Evolutionary conservation across 768 basidiomycete genomes (phyloP).

Genomic region (Postia placenta): DNA sequence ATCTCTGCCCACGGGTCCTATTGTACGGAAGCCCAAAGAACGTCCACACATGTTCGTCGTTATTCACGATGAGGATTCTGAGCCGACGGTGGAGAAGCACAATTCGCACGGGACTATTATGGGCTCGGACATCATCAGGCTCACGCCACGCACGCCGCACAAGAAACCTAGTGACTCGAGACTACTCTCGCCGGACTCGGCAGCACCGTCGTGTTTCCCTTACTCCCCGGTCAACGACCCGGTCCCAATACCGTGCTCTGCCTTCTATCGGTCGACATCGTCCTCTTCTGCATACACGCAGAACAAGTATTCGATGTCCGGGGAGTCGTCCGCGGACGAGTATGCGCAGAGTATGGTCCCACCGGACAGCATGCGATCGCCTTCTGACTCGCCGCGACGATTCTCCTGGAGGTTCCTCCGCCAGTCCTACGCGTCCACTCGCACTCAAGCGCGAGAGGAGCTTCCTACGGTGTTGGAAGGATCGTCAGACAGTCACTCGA

Average conservation of each 20-base stretch:
- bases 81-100: neutral
- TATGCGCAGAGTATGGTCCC: neutral
- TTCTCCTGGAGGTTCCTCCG: neutral
- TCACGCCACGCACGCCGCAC: constrained; percentile 4
- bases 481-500: neutral
- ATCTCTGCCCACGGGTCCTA: neutral
- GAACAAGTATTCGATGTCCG: neutral
- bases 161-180: constrained; percentile 1
- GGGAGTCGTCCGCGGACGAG: neutral
- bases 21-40: constrained; percentile 2
- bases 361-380: neutral
- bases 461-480: constrained; percentile 10
- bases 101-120: constrained; percentile 12
- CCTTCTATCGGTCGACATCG: neutral
- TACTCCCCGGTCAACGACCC: constrained; percentile 2
- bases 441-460: constrained; percentile 11
- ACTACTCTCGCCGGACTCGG: constrained; percentile 10
- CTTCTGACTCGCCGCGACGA: neutral
- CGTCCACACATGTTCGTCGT: constrained; percentile 11
- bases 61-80: constrained; percentile 6
- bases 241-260: neutral
- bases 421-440: constrained; percentile 8
- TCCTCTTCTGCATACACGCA: neutral
- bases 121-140: constrained; percentile 26
- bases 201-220: neutral